Base-by-base conservation (phyloP, 495 filamentous ascomycete genomes). In the Xylaria intraflava region DNA sequence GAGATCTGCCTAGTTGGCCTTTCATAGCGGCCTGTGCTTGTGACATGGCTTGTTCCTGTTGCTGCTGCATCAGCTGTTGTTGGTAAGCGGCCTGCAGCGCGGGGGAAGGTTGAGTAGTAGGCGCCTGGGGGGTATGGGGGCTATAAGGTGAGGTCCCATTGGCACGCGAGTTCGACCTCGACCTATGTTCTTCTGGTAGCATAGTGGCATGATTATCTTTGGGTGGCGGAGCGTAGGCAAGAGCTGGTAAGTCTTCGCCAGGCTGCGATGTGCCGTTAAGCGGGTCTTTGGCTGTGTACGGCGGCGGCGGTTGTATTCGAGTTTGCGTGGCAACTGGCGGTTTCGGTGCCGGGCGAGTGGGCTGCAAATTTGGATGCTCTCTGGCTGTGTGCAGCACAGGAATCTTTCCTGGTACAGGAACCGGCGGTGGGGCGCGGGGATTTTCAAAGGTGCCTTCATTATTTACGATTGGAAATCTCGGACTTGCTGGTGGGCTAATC, bases 391-490 rank as follows among this genome's bases (percentile, higher is more conserved):
- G 67, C 16, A 67, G 67, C 35, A 59, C 68, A 5, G 70, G 70
- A 52, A 69, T 59, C 67, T 74, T 81, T 47, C 49, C 82, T 51
- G 61, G 61, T 46, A 64, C 75, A 52, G 93, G 93, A 46, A 96
- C 85, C 2, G 93, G 93, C 53, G 93, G 93, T 14, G 93, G 88
- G 8, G 92, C 87, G 52, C 93, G 83, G 39, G 93, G 93, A 59
- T 97, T 97, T 71, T 98, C 93, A 66, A 98, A 98, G 74, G 90
- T 97, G 49, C 85, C 84, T 72, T 91, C 87, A 68, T 90, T 84
- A 69, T 90, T 91, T 59, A 75, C 69, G 55, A 86, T 82, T 19
- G 94, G 93, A 69, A 96, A 96, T 61, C 92, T 82, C 44, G 93
- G 94, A 67, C 89, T 95, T 55, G 86, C 83, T 23, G 91, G 89